Percentiles rank a stretch among this genome's conserved stretches.
phyloP scores from a whole-genome alignment of 2,329 filamentous ascomycete genomes.

The Nectriaceae sp. region DNA sequence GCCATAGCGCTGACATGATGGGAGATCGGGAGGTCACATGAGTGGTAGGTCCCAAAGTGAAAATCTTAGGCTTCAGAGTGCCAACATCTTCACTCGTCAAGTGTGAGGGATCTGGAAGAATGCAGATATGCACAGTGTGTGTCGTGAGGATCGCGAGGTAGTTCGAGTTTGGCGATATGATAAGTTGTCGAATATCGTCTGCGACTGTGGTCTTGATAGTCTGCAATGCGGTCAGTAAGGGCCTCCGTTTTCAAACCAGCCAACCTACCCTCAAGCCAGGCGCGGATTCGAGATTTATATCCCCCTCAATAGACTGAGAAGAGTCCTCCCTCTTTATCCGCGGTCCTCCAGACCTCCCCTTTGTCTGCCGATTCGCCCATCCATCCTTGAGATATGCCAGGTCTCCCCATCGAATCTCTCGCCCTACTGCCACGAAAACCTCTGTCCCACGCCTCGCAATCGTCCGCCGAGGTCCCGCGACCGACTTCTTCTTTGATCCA shows the following conservation, averaged over 20 bases:
- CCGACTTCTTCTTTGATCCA: conserved; percentile 44
- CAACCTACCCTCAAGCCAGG: conserved; percentile 37
- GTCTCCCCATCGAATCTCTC: conserved; percentile 90
- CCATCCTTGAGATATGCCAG: conserved; percentile 74
- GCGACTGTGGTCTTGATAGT: conserved; percentile 76
- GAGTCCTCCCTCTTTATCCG: conserved; percentile 54
- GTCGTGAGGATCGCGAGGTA: conserved; percentile 84
- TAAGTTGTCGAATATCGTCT: conserved; percentile 80
- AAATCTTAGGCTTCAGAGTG: conserved; percentile 79
- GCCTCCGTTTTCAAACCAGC: background rate
- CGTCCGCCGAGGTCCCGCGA: conserved; percentile 58
- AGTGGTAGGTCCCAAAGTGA: conserved; percentile 87
- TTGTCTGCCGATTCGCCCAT: conserved; percentile 35
- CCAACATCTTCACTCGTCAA: conserved; percentile 68
- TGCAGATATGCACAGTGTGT: conserved; percentile 83
- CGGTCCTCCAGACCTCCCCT: conserved; percentile 32
- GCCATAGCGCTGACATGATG: conserved; percentile 84
- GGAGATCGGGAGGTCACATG: conserved; percentile 86
- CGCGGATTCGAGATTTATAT: conserved; percentile 28
- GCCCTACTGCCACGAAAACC: conserved; percentile 84
- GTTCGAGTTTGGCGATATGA: conserved; percentile 79
- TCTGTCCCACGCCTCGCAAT: conserved; percentile 84
- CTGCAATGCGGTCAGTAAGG: conserved; percentile 44
- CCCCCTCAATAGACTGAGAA: conserved; percentile 36
- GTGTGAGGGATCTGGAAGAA: conserved; percentile 80